phyloP scores from a whole-genome alignment of 1,284 basidiomycete genomes.

The Pulveroboletus sp. region DNA sequence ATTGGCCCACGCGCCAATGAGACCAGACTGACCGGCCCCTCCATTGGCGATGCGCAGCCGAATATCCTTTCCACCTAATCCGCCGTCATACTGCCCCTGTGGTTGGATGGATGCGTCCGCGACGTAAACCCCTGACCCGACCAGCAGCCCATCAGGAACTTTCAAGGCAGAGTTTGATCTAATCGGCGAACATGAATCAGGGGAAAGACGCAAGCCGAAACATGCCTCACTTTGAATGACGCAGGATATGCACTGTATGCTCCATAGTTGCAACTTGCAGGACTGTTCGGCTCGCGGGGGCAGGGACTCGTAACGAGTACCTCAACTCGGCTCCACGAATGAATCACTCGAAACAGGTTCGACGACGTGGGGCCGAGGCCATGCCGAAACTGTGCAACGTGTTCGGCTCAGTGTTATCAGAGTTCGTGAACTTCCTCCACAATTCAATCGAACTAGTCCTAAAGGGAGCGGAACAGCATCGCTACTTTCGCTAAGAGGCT shows the following conservation, averaged over 20 bases:
- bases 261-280: conserved; percentile 4
- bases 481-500: too few species aligned
- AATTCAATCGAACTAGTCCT: conserved; percentile 3
- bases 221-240: conserved; percentile 3
- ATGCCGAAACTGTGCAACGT: neutral
- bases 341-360: neutral
- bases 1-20: conserved; percentile 47
- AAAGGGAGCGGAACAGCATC: conserved; percentile 8
- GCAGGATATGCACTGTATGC: conserved; percentile 3
- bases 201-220: neutral
- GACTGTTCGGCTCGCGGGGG: too few species aligned
- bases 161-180: conserved; percentile 6
- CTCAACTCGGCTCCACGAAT: neutral
- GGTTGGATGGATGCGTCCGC: conserved; percentile 14
- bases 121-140: conserved; percentile 3
- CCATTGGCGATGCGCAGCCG: conserved; percentile 49
- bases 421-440: neutral
- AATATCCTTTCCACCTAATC: conserved; percentile 22
- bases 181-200: neutral
- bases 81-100: conserved; percentile 22
- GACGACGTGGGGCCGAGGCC: neutral
- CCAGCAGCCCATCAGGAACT: neutral
- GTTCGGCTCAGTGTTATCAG: neutral
- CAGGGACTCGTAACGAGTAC: neutral
- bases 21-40: conserved; percentile 50